Base-by-base conservation (phyloP, 805 yeast genomes). In the Zygosaccharomyces rouxii region DNA sequence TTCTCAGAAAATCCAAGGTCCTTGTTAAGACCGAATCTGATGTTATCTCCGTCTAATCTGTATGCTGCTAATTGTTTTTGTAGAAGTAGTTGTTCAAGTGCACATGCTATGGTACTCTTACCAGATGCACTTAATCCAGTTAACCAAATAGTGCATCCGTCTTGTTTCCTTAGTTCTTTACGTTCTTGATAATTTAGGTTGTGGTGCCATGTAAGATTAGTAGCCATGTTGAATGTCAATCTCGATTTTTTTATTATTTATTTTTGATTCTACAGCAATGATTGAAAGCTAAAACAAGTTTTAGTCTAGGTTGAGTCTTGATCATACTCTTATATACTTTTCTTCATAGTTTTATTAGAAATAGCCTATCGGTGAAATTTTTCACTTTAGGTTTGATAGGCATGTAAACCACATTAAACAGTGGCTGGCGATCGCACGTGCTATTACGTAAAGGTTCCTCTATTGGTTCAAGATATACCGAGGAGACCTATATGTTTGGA, bases 41-140 rank as follows among this genome's bases (percentile, higher is more conserved):
- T 79, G 68, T 92, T 92, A 71, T 92, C 98, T 60, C 90, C 98
- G 66, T 92, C 98, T 55, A 92, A 74, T 67, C 98, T 81, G 73
- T 92, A 92, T 18, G 96, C 79, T 55, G 80, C 77, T 55, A 85
- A 69, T 25, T 84, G 83, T 56, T 79, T 76, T 58, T 83, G 80
- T 54, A 92, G 75, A 49, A 92, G 72, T 43, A 79, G 73, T 71
- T 87, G 94, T 70, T 92, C 98, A 46, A 92, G 75, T 7, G 96
- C 97, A 67, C 96, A 87, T 0, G 97, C 97, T 63, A 92, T 85
- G 42, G 97, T 92, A 60, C 89, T 81, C 69, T 92, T 92, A 51
- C 98, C 98, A 44, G 95, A 85, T 7, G 97, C 98, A 55, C 95
- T 86, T 53, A 92, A 76, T 4, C 98, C 98, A 11, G 98, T 92